Percentiles rank a stretch among this genome's conserved stretches.
phyloP scores from a whole-genome alignment of 495 filamentous ascomycete genomes.

The Penicillium crystallinum region DNA sequence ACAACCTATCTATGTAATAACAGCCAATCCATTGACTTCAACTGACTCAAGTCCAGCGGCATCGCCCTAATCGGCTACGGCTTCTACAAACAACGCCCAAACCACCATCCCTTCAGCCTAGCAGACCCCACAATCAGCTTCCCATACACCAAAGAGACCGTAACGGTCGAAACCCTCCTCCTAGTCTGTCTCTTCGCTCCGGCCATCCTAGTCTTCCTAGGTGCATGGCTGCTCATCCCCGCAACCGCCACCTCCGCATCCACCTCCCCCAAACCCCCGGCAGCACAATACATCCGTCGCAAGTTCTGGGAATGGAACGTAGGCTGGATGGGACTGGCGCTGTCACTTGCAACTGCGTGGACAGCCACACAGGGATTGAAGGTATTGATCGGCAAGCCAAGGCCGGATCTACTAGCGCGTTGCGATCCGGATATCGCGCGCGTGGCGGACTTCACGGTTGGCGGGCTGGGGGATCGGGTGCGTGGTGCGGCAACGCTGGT shows the following conservation, averaged over 20 bases:
- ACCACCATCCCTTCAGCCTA: constrained; percentile 44
- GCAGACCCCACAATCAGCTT: constrained; percentile 54
- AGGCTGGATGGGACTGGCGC: constrained; percentile 57
- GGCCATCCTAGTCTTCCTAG: constrained; percentile 44
- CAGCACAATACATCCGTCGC: constrained; percentile 22
- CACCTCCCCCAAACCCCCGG: constrained; percentile 14
- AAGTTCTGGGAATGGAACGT: constrained; percentile 59
- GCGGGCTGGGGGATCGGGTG: constrained; percentile 45
- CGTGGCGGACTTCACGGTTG: constrained; percentile 39
- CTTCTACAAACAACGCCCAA: constrained; percentile 38
- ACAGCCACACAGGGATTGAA: constrained; percentile 60
- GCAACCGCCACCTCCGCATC: constrained; percentile 9
- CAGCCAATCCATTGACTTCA: not conserved
- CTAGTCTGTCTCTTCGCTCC: constrained; percentile 50
- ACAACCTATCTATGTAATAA: not conserved
- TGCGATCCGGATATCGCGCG: constrained; percentile 52
- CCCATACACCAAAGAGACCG: constrained; percentile 53
- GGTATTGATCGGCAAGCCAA: constrained; percentile 56
- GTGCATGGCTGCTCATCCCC: constrained; percentile 46
- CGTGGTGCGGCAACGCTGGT: constrained; percentile 45
- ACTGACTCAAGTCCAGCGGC: constrained; percentile 24
- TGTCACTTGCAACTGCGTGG: constrained; percentile 51
- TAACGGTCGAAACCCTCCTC: constrained; percentile 46
- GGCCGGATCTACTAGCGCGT: constrained; percentile 58
- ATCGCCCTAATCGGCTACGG: constrained; percentile 44